phyloP scores from a whole-genome alignment of 2,329 filamentous ascomycete genomes.

The Didymella sp. region DNA sequence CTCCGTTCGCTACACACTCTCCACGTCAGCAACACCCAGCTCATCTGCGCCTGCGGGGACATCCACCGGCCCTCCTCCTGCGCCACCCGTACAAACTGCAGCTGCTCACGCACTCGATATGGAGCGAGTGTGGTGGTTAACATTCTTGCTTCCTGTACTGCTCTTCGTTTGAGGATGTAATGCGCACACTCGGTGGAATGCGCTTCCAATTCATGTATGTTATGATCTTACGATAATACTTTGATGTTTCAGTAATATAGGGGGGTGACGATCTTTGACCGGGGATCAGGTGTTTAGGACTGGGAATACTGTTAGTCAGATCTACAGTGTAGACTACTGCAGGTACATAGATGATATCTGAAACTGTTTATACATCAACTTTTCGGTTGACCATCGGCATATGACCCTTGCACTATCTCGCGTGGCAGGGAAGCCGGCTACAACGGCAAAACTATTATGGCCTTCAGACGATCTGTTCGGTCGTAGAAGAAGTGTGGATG shows the following conservation, averaged over 20 bases:
- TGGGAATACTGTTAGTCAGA: not conserved
- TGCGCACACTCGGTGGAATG: not conserved
- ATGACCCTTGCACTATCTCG: not conserved
- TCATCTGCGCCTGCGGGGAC: conserved; percentile 20
- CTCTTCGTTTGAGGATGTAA: conserved; percentile 16
- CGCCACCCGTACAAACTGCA: conserved; percentile 30
- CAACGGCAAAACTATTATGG: no score
- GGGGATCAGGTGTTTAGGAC: not conserved
- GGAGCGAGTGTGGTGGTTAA: conserved; percentile 44
- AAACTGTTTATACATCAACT: not conserved
- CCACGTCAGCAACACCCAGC: conserved; percentile 23
- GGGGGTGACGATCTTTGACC: not conserved
- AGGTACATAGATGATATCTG: conserved; percentile 9
- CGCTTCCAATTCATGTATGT: conserved; percentile 23
- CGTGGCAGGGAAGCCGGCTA: no score
- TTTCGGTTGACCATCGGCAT: not conserved
- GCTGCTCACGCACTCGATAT: conserved; percentile 17
- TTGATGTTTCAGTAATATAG: conserved; percentile 2
- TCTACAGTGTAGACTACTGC: conserved; percentile 8
- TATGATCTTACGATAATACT: conserved; percentile 10
- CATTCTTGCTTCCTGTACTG: conserved; percentile 32
- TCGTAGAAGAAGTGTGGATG: no score
- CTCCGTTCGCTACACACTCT: conserved; percentile 23
- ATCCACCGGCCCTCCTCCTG: conserved; percentile 33
- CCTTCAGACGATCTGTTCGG: no score